Evolutionary conservation across 176 grass and related monocot species (phyloP).

Genomic region (Eragrostis nindensis): DNA sequence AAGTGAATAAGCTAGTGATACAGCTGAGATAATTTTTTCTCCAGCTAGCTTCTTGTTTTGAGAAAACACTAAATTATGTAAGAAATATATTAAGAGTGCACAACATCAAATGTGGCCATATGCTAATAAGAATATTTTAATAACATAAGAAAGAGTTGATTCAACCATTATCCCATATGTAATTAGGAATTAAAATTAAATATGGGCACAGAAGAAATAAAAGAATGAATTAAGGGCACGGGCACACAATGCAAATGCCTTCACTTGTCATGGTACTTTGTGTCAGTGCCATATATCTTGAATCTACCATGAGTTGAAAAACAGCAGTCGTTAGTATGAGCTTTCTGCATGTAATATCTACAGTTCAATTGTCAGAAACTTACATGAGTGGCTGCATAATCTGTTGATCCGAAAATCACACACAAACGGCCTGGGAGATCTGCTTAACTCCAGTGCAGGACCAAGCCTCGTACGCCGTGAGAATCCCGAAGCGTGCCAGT

Average conservation of each 20-base stretch:
- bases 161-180: neutral
- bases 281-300: constrained; percentile 85
- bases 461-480: no score
- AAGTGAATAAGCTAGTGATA: constrained; percentile 11
- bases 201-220: neutral
- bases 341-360: neutral
- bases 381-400: constrained; percentile 88
- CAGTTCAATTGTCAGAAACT: constrained; percentile 40
- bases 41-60: constrained; percentile 17
- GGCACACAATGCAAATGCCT: constrained; percentile 56
- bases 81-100: neutral
- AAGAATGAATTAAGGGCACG: constrained; percentile 3
- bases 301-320: constrained; percentile 54
- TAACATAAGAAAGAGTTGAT: constrained; percentile 14
- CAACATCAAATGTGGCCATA: neutral
- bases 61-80: neutral
- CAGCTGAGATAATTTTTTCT: constrained; percentile 3
- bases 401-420: no score
- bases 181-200: constrained; percentile 16
- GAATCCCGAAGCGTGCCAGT: no score
- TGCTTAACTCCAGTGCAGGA: no score
- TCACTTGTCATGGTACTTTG: constrained; percentile 82
- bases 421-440: no score
- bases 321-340: constrained; percentile 28
- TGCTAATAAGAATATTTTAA: neutral